Conservation (phyloP, 345 rosid species). For the Corchorus olitorius region DNA sequence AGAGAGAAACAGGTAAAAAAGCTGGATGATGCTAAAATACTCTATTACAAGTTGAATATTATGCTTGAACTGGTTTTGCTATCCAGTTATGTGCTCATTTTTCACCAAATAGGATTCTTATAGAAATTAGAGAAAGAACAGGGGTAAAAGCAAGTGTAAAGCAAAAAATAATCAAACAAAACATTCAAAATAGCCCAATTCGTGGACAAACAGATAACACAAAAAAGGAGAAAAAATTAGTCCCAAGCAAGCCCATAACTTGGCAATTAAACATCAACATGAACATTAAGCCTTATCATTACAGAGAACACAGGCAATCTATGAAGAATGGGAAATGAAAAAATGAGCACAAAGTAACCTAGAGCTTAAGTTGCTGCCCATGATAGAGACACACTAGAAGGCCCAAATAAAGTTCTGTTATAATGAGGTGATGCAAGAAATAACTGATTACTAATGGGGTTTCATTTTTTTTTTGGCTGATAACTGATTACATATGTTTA, state of each 20-base stretch:
- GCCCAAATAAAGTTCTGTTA: too few species aligned
- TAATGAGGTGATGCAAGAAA: too few species aligned
- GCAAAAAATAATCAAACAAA: slow-evolving; percentile 1
- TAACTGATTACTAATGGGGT: too few species aligned
- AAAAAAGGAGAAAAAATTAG: not conserved
- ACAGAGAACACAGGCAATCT: not conserved
- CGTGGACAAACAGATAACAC: not conserved
- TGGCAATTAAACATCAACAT: not conserved
- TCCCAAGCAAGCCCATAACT: not conserved
- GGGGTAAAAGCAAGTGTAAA: not conserved
- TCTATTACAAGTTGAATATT: not conserved
- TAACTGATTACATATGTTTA: too few species aligned
- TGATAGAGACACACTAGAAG: not conserved
- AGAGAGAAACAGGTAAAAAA: not conserved
- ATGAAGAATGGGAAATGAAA: not conserved
- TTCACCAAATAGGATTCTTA: not conserved
- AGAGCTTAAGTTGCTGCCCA: not conserved
- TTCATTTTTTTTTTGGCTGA: too few species aligned
- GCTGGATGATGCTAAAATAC: not conserved
- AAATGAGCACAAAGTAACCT: not conserved
- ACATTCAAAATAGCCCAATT: not conserved
- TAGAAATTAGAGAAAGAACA: not conserved
- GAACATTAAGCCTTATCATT: not conserved
- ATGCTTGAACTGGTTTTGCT: not conserved
- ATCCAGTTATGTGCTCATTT: not conserved